Conservation (phyloP, 169 alveolate genomes). For the Haemoproteus tartakovskyi region DNA sequence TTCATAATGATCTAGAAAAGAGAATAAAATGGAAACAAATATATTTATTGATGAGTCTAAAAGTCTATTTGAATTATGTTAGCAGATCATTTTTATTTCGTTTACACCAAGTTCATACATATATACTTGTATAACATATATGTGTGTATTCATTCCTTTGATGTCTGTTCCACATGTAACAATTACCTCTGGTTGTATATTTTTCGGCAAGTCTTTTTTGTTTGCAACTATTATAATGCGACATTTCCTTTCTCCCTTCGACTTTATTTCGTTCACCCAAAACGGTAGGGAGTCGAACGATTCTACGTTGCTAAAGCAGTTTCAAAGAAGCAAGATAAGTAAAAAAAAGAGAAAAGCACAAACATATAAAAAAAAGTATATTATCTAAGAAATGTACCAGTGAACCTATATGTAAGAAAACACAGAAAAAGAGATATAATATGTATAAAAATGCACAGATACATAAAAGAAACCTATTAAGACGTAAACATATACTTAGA, state of each 20-base stretch:
- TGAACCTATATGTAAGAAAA: background rate
- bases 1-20: conserved; percentile 61
- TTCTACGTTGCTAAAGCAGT: conserved; percentile 48
- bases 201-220: conserved; percentile 71
- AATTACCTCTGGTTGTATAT: conserved; percentile 56
- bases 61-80: background rate
- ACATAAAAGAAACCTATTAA: background rate
- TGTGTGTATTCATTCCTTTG: background rate
- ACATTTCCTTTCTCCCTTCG: conserved; percentile 73
- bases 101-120: too few relatives aligned
- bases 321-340: background rate
- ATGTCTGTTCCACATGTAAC: too few relatives aligned
- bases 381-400: background rate
- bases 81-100: background rate
- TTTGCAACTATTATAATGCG: conserved; percentile 77
- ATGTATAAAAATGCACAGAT: background rate
- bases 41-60: background rate
- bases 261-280: conserved; percentile 76
- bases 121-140: background rate
- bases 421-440: background rate
- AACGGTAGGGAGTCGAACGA: conserved; percentile 70
- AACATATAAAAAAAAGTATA: background rate
- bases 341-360: too few relatives aligned
- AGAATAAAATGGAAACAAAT: background rate
- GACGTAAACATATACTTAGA: conserved; percentile 66